These are phyloP conservation scores for Vaccinium vitisidaea DNA, from an alignment of 148 eudicot species.

Conservation along the genomic window DNA sequence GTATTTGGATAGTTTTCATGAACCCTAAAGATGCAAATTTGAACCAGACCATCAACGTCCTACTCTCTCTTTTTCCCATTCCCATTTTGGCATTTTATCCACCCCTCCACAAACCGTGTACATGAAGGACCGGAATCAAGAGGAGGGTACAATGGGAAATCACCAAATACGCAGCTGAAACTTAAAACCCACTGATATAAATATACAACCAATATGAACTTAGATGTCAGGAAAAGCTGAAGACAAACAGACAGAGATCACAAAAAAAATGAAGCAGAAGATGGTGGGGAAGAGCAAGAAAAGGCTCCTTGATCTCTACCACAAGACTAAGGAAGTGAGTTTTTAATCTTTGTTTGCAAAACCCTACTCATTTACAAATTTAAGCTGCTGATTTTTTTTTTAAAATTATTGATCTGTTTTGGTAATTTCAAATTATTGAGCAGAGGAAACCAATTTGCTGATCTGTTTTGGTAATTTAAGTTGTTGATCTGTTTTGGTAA, in stretches of 20 bases:
- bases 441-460: neutral
- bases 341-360: neutral
- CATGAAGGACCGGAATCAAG: neutral
- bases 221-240: neutral
- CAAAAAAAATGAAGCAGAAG: neutral
- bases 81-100: neutral
- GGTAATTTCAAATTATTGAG: neutral
- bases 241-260: neutral
- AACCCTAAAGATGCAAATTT: neutral
- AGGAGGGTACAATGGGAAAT: neutral
- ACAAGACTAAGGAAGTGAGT: neutral
- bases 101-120: neutral
- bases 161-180: neutral
- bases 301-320: neutral
- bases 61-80: neutral
- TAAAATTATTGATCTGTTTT: neutral
- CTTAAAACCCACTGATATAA: neutral
- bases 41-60: neutral
- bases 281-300: neutral
- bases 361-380: neutral
- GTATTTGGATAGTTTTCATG: too few species aligned
- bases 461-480: too few species aligned
- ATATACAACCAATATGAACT: neutral
- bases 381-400: too few species aligned
- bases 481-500: too few species aligned